Evolutionary conservation across 331 rosid genomes (phyloP), one percentile per base, ranked within the genome.

Genomic region (Spiraea crenata): DNA sequence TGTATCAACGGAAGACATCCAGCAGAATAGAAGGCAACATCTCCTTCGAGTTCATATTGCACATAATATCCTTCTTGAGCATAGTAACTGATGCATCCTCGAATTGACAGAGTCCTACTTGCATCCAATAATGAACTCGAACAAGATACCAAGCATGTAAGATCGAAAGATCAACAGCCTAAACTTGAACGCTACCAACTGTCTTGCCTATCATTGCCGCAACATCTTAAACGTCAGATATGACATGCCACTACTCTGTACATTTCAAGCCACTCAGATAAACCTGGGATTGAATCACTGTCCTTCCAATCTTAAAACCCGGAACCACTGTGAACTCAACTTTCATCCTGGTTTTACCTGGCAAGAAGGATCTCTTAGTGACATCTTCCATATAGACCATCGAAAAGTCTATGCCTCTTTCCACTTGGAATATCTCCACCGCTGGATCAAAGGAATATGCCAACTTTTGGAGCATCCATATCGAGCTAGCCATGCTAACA

Each of bases 281-380:
- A 74, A 93, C 93, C 85, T 85, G 99, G 41, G 96, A 89, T 69
- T 93, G 99, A 80, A 91, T 83, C 42, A 93, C 86, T 25, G 86
- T 82, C 59, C 74, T 75, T 64, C 96, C 91, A 11, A 89, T 76
- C 81, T 81, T 93, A 71, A 93, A 93, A 47, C 99, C 99, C 2
- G 99, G 99, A 81, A 89, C 77, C 76, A 91, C 99, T 1, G 96
- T 91, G 82, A 91, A 93, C 47, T 90, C 93, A 5, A 93, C 95
- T 59, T 87, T 91, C 34, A 83, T 86, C 83, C 90, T 81, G 44
- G 83, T 84, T 74, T 80, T 89, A 82, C 82, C 71, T 0, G 95
- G 88, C 79, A 78, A 75, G 13, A 77, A 74, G 52, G 75, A 74
- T 73, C 85, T 74, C 77, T 78, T 91, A 2, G 93, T 93, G 41